phyloP scores from a whole-genome alignment of 2,329 filamentous ascomycete species.

The Stromatinia cepivora region DNA sequence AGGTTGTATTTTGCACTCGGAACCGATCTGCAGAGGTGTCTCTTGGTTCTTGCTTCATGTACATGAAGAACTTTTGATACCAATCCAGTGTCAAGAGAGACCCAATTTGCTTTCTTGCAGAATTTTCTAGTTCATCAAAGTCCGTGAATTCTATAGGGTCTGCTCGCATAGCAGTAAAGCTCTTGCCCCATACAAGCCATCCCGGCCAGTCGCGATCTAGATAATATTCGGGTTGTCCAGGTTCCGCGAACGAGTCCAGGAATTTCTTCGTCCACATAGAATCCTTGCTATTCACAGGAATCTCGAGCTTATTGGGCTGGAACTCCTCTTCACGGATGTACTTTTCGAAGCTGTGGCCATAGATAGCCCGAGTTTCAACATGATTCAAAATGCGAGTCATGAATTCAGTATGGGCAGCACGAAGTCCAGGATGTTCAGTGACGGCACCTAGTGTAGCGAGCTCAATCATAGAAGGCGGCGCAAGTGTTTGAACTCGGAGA shows the following conservation, averaged over 20 bases:
- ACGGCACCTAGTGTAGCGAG: slow-evolving; percentile 81
- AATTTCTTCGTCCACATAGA: slow-evolving; percentile 77
- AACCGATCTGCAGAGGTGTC: slow-evolving; percentile 82
- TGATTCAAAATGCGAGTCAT: slow-evolving; percentile 77
- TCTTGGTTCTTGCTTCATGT: slow-evolving; percentile 92
- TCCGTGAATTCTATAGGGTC: slow-evolving; percentile 63
- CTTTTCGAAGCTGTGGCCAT: slow-evolving; percentile 82
- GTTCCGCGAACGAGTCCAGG: slow-evolving; percentile 73
- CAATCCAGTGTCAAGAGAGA: slow-evolving; percentile 77
- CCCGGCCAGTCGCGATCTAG: slow-evolving; percentile 90
- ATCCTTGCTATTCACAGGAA: slow-evolving; percentile 73
- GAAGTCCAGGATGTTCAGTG: slow-evolving; percentile 84
- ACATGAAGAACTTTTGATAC: slow-evolving; percentile 86
- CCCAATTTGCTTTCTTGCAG: slow-evolving; percentile 76
- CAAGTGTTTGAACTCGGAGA: slow-evolving; percentile 86
- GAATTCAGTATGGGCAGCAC: slow-evolving; percentile 77
- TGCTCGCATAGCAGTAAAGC: slow-evolving; percentile 75
- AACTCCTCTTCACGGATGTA: slow-evolving; percentile 80
- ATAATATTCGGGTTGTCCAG: slow-evolving; percentile 76
- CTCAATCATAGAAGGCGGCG: slow-evolving; percentile 77
- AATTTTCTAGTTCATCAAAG: slow-evolving; percentile 80
- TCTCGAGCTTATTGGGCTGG: slow-evolving; percentile 72
- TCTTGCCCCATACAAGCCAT: slow-evolving; percentile 94
- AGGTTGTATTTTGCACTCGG: slow-evolving; percentile 81
- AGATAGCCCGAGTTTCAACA: slow-evolving; percentile 82